Conservation (phyloP, 345 rosid species). For the Melaleuca quinquenervia region DNA sequence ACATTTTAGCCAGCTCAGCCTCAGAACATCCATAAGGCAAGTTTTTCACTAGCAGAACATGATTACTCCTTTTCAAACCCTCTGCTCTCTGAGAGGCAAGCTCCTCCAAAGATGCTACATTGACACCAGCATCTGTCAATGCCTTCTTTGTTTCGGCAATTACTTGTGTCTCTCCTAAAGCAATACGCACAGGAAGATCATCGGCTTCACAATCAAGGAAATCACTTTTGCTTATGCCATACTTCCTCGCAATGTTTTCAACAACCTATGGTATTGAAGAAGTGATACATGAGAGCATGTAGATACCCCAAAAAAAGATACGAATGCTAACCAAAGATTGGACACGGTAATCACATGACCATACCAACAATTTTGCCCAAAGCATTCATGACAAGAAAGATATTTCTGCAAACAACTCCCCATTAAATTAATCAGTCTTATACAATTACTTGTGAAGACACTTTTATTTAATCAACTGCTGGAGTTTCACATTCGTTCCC, state of each 20-base stretch:
- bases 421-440: not conserved
- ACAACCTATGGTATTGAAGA: constrained; percentile 38
- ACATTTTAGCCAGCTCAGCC: constrained; percentile 68
- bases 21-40: constrained; percentile 88
- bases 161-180: constrained; percentile 95
- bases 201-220: constrained; percentile 79
- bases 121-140: constrained; percentile 71
- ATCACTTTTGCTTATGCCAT: constrained; percentile 85
- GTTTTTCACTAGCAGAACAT: constrained; percentile 77
- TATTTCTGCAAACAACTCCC: not conserved
- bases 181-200: constrained; percentile 94
- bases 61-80: constrained; percentile 68
- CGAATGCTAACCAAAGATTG: not conserved
- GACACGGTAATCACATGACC: not conserved
- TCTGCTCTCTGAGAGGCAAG: constrained; percentile 48
- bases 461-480: not conserved
- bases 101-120: constrained; percentile 59
- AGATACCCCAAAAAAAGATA: not conserved
- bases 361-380: not conserved
- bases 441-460: not conserved
- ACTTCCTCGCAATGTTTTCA: constrained; percentile 75
- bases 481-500: not conserved
- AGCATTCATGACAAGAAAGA: not conserved
- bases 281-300: not conserved
- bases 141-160: constrained; percentile 85